Evolutionary conservation across 306 rosid species (phyloP).

Genomic region (Pterocarpus santalinus): DNA sequence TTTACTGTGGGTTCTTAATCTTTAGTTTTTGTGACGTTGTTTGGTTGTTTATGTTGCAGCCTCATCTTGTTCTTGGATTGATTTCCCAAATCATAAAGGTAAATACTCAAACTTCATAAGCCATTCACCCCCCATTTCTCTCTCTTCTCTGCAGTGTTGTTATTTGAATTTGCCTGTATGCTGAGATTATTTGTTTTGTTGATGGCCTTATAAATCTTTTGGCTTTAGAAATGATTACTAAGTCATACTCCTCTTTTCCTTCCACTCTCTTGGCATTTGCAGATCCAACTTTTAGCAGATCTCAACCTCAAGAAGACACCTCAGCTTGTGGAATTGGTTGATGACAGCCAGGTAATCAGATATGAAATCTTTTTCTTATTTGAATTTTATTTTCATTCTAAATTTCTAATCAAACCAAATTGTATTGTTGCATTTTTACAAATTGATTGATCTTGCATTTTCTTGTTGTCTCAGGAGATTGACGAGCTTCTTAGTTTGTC

Average conservation of each 20-base stretch:
- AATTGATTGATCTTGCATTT: conserved; percentile 34
- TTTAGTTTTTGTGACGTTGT: conserved; percentile 41
- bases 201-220: conserved; percentile 22
- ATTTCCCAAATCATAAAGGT: conserved; percentile 99
- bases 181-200: conserved; percentile 17
- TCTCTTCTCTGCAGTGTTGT: conserved; percentile 18
- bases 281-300: conserved; percentile 97
- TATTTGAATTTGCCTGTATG: conserved; percentile 30
- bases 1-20: conserved; percentile 21
- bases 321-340: conserved; percentile 93
- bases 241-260: conserved; percentile 31
- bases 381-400: neutral
- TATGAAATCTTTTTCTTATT: conserved; percentile 19
- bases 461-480: conserved; percentile 69
- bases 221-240: conserved; percentile 34
- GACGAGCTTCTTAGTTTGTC: conserved; percentile 96
- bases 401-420: conserved; percentile 18
- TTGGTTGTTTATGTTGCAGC: conserved; percentile 69
- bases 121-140: neutral
- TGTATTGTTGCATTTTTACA: neutral
- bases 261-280: conserved; percentile 49
- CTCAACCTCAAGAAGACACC: conserved; percentile 97
- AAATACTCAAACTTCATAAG: conserved; percentile 45
- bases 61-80: conserved; percentile 89
- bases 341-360: conserved; percentile 73